These are phyloP conservation scores for Tripterygium wilfordii DNA, from an alignment of 177 flowering plant species.

Conservation along the genomic window DNA sequence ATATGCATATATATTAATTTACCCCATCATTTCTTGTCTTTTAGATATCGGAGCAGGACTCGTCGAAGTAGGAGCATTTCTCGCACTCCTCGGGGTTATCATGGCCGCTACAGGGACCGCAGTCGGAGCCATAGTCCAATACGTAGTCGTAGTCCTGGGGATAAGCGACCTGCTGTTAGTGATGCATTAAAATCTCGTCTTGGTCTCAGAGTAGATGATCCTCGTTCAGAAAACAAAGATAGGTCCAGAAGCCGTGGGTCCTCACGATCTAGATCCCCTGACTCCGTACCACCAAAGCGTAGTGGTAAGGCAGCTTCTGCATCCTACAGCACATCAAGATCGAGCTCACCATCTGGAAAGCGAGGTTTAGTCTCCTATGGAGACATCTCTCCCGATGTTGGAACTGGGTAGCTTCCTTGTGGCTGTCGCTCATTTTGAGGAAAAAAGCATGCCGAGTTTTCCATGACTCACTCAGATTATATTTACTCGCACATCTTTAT, in stretches of 20 bases:
- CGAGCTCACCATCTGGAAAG: constrained; percentile 54
- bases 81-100: constrained; percentile 52
- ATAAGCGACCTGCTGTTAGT: constrained; percentile 42
- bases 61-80: constrained; percentile 62
- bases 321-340: constrained; percentile 41
- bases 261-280: constrained; percentile 46
- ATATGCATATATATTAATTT: not conserved
- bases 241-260: constrained; percentile 52
- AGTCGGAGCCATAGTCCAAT: constrained; percentile 43
- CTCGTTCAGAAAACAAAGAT: constrained; percentile 21
- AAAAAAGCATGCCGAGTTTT: no score
- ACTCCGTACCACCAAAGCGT: constrained; percentile 22
- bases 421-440: no score
- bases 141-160: constrained; percentile 56
- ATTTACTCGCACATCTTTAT: no score
- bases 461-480: no score
- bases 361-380: constrained; percentile 76
- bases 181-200: constrained; percentile 68
- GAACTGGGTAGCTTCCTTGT: constrained; percentile 6
- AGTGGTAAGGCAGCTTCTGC: constrained; percentile 17
- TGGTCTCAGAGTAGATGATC: constrained; percentile 41
- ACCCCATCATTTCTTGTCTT: not conserved
- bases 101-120: constrained; percentile 34
- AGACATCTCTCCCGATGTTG: constrained; percentile 46
- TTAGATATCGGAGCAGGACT: constrained; percentile 51